Conservation (phyloP, 129 eudicot species). For the Silybum marianum region DNA sequence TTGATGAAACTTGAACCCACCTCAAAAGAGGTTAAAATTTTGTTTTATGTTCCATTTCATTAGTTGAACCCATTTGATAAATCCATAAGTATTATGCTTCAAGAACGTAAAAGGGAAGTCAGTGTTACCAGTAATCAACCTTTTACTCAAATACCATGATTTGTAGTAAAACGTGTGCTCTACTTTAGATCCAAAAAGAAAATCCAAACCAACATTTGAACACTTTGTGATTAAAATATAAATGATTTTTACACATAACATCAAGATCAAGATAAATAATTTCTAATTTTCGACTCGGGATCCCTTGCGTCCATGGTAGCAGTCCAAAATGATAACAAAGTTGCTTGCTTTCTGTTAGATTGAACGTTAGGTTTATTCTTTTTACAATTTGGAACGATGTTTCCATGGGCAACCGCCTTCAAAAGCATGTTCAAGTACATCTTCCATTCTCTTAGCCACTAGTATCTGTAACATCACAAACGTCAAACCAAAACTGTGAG, state of each 20-base stretch:
- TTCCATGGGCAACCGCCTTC: constrained; percentile 98
- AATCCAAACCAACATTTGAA: neutral
- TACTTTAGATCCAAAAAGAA: too few species aligned
- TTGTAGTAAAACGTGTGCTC: neutral
- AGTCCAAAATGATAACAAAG: constrained; percentile 12
- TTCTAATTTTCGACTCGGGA: neutral
- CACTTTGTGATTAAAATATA: constrained; percentile 11
- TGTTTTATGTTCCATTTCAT: too few species aligned
- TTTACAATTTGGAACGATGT: constrained; percentile 61
- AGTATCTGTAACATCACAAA: constrained; percentile 51
- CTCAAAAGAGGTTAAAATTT: too few species aligned
- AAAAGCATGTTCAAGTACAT: constrained; percentile 90
- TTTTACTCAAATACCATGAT: neutral
- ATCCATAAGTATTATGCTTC: too few species aligned
- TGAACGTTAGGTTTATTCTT: neutral
- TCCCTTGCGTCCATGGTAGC: constrained; percentile 5
- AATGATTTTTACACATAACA: constrained; percentile 15
- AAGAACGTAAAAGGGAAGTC: too few species aligned
- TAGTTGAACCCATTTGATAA: too few species aligned
- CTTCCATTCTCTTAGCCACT: constrained; percentile 88
- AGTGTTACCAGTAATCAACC: neutral
- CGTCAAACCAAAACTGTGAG: neutral
- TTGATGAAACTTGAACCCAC: too few species aligned
- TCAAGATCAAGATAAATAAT: neutral
- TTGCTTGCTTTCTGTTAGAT: constrained; percentile 16